These are phyloP conservation scores for Nasturtium officinale DNA, from an alignment of 345 rosid genomes.

Conservation along the genomic window DNA sequence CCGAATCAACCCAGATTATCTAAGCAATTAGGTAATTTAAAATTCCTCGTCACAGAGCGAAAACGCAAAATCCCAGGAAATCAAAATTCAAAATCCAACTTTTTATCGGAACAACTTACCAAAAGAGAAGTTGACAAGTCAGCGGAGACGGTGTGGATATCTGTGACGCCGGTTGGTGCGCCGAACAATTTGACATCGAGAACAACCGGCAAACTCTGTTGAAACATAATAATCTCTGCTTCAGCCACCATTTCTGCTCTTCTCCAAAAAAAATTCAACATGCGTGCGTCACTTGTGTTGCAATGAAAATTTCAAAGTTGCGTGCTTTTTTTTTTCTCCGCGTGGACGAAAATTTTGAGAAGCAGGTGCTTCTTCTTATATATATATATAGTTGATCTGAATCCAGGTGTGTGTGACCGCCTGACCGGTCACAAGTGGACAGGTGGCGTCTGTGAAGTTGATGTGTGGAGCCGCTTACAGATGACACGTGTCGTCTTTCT, in stretches of 20 bases:
- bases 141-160: constrained; percentile 31
- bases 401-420: constrained; percentile 39
- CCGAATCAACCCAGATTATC: neutral
- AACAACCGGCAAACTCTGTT: constrained; percentile 57
- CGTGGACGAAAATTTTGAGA: constrained; percentile 22
- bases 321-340: constrained; percentile 4
- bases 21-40: neutral
- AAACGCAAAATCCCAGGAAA: neutral
- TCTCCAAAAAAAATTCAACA: neutral
- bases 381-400: constrained; percentile 25
- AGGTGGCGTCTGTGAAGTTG: neutral
- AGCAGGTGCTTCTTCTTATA: neutral
- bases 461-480: neutral
- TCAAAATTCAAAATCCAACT: neutral
- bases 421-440: constrained; percentile 46
- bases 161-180: constrained; percentile 23
- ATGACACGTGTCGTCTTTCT: constrained; percentile 45
- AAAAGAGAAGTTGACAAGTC: constrained; percentile 48
- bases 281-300: neutral
- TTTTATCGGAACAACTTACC: constrained; percentile 43
- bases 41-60: neutral
- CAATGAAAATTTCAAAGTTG: neutral
- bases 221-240: constrained; percentile 54
- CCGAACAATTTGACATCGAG: constrained; percentile 52
- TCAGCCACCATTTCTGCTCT: constrained; percentile 53